phyloP scores from a whole-genome alignment of 345 rosid species.

The Hibiscus syriacus region DNA sequence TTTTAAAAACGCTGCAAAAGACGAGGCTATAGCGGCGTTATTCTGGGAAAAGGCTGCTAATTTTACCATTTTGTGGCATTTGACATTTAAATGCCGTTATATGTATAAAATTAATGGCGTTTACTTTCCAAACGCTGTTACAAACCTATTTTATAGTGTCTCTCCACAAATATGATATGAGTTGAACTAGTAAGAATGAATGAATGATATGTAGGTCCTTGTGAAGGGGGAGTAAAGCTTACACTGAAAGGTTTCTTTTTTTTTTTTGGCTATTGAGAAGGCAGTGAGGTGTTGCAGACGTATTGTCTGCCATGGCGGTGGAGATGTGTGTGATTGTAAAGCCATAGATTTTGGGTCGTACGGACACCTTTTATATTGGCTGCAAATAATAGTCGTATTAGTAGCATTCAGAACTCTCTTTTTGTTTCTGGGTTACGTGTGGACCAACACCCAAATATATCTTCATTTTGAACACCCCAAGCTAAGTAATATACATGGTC shows the following conservation, averaged over 20 bases:
- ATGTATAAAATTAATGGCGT: too few relatives aligned
- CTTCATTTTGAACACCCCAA: neutral
- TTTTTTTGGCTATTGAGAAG: neutral
- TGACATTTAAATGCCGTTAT: too few relatives aligned
- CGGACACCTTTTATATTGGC: neutral
- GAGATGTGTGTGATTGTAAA: neutral
- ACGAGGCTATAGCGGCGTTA: too few relatives aligned
- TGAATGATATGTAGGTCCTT: neutral
- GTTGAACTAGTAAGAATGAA: neutral
- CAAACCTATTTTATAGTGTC: too few relatives aligned
- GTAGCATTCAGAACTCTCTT: neutral
- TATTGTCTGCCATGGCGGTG: neutral
- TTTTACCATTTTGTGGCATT: too few relatives aligned
- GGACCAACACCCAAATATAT: slow-evolving; percentile 3
- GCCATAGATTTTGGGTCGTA: neutral
- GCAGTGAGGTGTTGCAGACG: neutral
- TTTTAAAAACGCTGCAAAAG: too few relatives aligned
- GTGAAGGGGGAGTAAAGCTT: neutral
- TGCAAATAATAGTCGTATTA: neutral
- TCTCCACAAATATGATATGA: too few relatives aligned
- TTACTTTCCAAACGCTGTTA: too few relatives aligned
- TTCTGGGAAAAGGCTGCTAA: too few relatives aligned
- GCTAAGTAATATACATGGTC: neutral
- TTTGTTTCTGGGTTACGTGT: neutral
- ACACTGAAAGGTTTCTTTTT: neutral